Base-by-base conservation (phyloP, 75 land plant genomes). In the Cunninghamia lanceolata region DNA sequence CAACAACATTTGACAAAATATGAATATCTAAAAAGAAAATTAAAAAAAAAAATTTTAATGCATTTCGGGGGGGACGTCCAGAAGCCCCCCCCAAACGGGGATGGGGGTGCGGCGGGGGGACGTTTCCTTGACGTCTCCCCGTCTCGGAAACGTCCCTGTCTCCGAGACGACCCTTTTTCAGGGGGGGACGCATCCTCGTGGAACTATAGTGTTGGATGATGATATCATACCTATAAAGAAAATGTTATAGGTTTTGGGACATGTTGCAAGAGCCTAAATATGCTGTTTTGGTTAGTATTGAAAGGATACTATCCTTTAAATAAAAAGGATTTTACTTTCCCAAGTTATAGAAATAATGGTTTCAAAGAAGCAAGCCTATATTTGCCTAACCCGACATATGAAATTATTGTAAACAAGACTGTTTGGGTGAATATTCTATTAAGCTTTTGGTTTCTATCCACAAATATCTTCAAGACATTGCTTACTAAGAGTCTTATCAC, bases 301-400 rank as follows among this genome's bases (percentile, higher is more conserved):
- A 99, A 14, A 89, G 99, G 85, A 96, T 98, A 36, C 85, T 98
- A 85, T 99, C 99, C 14, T 98, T 98, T 83, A 80, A 99, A 63
- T 95, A 94, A 85, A 96, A 95, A n/a, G 90, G 99, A 98, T 77
- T 96, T 90, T 86, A 96, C 95, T 17, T 98, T 98, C 77, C 99
- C 99, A 8, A 98, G 99, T 68, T 98, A 98, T 85, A 85, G 99
- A 59, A 98, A 98, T 85, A 93, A 92, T 82, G 86, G 95, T 36
- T 91, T 97, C 43, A 96, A 94, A 88, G 99, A 98, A 86, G 99
- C 99, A 32, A 99, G 99, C n/a, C 88, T 98, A n/a, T 98, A 98
- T 46, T 83, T 98, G 87, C 99, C 99, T 40, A 99, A 98, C 78
- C 99, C 99, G 71, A 99, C 99, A 80, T 98, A 98, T 86, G 92